Percentiles rank a stretch among this genome's conserved stretches.
These are phyloP conservation scores for Penicillium parvum DNA, from an alignment of 495 filamentous ascomycete species.

Conservation along the genomic window DNA sequence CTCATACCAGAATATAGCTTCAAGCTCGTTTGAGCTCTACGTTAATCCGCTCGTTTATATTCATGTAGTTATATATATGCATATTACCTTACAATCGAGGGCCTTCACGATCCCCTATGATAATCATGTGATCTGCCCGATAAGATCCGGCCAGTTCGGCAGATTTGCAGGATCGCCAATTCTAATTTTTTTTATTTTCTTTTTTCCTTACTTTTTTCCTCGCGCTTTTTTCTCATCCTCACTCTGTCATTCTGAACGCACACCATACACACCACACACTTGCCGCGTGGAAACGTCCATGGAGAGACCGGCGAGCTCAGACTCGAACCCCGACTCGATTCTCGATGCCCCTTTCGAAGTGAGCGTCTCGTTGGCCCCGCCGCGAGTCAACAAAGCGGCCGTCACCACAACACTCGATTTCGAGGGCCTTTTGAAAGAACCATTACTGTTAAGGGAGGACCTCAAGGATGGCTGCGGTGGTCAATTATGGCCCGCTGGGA, in stretches of 20 bases:
- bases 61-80: no score
- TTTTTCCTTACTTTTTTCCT: background rate
- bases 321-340: no score
- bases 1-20: no score
- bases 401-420: slow-evolving; percentile 63
- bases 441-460: slow-evolving; percentile 78
- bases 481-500: slow-evolving; percentile 89
- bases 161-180: background rate
- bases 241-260: background rate
- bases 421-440: slow-evolving; percentile 62
- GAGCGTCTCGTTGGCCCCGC: slow-evolving; percentile 64
- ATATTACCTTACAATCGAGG: no score
- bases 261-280: background rate
- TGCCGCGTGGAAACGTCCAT: background rate
- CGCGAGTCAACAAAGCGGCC: slow-evolving; percentile 60
- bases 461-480: slow-evolving; percentile 84
- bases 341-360: slow-evolving; percentile 36
- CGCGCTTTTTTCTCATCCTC: background rate
- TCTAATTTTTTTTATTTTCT: background rate
- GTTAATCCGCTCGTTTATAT: no score
- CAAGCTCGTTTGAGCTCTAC: no score
- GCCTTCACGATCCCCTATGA: no score
- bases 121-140: background rate
- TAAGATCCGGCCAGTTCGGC: background rate
- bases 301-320: slow-evolving; percentile 15